Conservation (phyloP, 164 flowering plant species). For the Echeveria elegans region DNA sequence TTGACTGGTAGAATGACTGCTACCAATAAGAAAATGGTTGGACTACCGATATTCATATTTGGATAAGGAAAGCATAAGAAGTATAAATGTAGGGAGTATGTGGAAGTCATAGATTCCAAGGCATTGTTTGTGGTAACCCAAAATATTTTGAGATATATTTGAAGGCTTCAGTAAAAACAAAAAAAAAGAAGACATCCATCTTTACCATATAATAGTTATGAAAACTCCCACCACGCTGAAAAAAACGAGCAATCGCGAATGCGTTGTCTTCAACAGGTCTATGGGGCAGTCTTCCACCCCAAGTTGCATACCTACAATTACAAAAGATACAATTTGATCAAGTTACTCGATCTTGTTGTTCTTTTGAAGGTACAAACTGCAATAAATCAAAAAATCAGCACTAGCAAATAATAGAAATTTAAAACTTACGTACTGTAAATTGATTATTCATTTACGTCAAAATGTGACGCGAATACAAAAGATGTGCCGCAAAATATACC, state of each 20-base stretch:
- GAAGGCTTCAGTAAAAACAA: too few relatives aligned
- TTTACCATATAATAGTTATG: conserved; percentile 92
- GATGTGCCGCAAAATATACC: not conserved
- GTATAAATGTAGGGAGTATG: too few relatives aligned
- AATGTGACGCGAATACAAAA: not conserved
- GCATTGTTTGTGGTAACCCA: too few relatives aligned
- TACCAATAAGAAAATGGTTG: too few relatives aligned
- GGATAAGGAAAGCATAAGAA: too few relatives aligned
- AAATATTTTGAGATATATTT: too few relatives aligned
- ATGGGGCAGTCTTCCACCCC: conserved; percentile 82
- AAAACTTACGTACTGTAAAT: not conserved
- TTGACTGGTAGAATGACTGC: too few relatives aligned
- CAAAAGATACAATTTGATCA: conserved; percentile 10
- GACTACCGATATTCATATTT: too few relatives aligned
- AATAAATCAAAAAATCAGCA: not conserved
- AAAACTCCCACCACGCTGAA: conserved; percentile 81
- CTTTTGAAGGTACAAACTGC: not conserved
- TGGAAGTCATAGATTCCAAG: too few relatives aligned
- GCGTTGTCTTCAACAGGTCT: conserved; percentile 89
- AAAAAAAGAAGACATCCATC: not conserved
- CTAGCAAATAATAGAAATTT: not conserved
- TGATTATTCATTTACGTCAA: not conserved
- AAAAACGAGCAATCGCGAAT: conserved; percentile 96
- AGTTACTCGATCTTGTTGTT: not conserved
- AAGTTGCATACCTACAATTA: conserved; percentile 73